Percentiles rank a stretch among this genome's conserved stretches.
phyloP scores from a whole-genome alignment of 768 basidiomycete genomes.

The Auricularia heimuer region DNA sequence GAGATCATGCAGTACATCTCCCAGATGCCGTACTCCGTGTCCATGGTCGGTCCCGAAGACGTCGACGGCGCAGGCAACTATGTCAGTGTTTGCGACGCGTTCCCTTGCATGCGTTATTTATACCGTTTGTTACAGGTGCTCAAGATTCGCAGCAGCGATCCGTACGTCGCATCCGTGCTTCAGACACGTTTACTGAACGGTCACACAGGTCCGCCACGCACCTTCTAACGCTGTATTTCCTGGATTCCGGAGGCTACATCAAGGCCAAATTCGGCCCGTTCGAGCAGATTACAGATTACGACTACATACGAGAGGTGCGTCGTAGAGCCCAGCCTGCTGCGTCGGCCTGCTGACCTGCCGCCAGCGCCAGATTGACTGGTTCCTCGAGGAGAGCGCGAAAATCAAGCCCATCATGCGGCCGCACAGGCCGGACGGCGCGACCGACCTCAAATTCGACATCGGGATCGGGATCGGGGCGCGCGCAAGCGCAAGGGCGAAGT shows the following conservation, averaged over 20 bases:
- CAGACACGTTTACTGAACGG: neutral
- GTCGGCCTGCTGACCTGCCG: too few species aligned
- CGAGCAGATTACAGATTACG: slow-evolving; percentile 61
- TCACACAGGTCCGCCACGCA: slow-evolving; percentile 55
- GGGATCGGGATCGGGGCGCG: slow-evolving; percentile 23
- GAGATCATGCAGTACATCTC: slow-evolving; percentile 55
- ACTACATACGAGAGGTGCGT: slow-evolving; percentile 52
- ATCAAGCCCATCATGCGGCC: slow-evolving; percentile 74
- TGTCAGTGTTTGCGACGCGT: slow-evolving; percentile 7
- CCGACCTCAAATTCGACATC: slow-evolving; percentile 49
- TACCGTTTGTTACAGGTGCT: slow-evolving; percentile 28
- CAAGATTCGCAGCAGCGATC: slow-evolving; percentile 74
- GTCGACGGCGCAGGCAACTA: slow-evolving; percentile 92
- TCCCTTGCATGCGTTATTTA: too few species aligned
- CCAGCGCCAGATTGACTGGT: slow-evolving; percentile 82
- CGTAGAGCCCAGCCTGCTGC: too few species aligned
- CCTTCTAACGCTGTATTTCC: slow-evolving; percentile 81
- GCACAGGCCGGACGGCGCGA: slow-evolving; percentile 65
- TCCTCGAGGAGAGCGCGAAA: slow-evolving; percentile 63
- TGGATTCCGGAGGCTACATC: slow-evolving; percentile 79
- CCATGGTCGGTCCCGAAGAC: slow-evolving; percentile 69
- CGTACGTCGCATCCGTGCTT: slow-evolving; percentile 14
- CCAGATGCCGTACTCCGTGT: slow-evolving; percentile 81
- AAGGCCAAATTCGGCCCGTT: slow-evolving; percentile 53
- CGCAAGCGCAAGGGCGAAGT: slow-evolving; percentile 37